Evolutionary conservation across 2,329 filamentous ascomycete species (phyloP).

Genomic region (Botrytis medusae): DNA sequence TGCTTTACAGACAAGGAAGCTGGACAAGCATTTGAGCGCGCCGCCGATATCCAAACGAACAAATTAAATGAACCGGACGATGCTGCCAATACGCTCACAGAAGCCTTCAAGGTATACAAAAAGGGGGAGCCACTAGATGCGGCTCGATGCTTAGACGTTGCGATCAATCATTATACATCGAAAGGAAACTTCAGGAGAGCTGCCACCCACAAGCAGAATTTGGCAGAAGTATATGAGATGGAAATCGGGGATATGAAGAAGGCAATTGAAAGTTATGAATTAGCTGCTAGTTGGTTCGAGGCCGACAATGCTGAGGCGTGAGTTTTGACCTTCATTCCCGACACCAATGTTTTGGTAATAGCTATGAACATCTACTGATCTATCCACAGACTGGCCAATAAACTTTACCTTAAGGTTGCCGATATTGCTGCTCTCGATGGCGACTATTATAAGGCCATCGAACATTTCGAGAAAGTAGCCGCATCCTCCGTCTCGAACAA

Average conservation of each 20-base stretch:
- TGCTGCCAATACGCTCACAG: conserved; percentile 80
- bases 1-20: conserved; percentile 70
- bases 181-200: conserved; percentile 91
- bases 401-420: conserved; percentile 88
- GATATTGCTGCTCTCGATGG: conserved; percentile 79
- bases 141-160: conserved; percentile 73
- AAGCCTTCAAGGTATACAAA: conserved; percentile 94
- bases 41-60: conserved; percentile 75
- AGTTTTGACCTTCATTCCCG: conserved; percentile 40
- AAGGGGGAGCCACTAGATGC: conserved; percentile 83
- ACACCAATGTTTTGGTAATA: neutral
- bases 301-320: conserved; percentile 81
- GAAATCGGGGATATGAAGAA: conserved; percentile 76
- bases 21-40: conserved; percentile 81
- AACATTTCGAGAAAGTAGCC: conserved; percentile 81
- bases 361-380: conserved; percentile 19
- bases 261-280: conserved; percentile 80
- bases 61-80: conserved; percentile 91
- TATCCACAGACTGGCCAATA: conserved; percentile 73
- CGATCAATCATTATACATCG: conserved; percentile 81
- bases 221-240: conserved; percentile 82
- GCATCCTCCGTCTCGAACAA: conserved; percentile 80
- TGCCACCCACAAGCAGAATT: conserved; percentile 84
- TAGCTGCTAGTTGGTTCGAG: conserved; percentile 86
- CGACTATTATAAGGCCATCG: conserved; percentile 82